Evolutionary conservation across 257 asterid genomes (phyloP).

Genomic region (Oldenlandia corymbosa): DNA sequence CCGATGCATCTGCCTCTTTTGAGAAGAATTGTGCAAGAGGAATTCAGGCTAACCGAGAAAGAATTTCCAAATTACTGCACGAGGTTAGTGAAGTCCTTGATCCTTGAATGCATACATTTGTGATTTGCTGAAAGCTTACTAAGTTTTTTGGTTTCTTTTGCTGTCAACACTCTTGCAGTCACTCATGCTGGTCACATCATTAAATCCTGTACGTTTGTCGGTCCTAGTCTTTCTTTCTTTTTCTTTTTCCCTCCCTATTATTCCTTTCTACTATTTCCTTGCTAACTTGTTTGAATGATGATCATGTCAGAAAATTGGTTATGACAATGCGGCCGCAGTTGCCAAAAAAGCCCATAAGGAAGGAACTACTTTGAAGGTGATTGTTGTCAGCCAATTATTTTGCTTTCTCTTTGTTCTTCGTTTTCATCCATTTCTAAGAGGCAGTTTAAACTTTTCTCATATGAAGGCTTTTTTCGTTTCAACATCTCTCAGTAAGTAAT

Average conservation of each 20-base stretch:
- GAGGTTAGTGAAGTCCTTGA: conserved; percentile 51
- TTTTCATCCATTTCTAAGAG: not conserved
- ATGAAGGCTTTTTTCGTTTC: not conserved
- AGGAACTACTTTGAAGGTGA: conserved; percentile 85
- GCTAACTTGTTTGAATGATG: conserved; percentile 14
- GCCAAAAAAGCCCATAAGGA: conserved; percentile 99
- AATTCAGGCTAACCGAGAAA: conserved; percentile 82
- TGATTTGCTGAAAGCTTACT: conserved; percentile 10
- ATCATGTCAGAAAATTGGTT: conserved; percentile 78
- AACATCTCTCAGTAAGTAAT: no score
- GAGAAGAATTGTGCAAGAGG: conserved; percentile 96
- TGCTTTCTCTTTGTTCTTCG: not conserved
- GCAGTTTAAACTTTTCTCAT: not conserved
- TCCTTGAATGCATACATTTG: conserved; percentile 10
- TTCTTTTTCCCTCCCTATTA: not conserved
- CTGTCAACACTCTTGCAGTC: conserved; percentile 55
- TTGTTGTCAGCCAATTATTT: not conserved
- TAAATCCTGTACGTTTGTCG: conserved; percentile 72
- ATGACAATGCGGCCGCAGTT: conserved; percentile 90
- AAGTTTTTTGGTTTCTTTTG: conserved; percentile 12
- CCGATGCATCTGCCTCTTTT: conserved; percentile 90
- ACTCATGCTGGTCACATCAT: conserved; percentile 95
- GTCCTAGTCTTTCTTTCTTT: not conserved
- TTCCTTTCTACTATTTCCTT: not conserved
- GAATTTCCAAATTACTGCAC: conserved; percentile 72